phyloP scores from a whole-genome alignment of 257 asterid species.

The Pogostemon cablin region DNA sequence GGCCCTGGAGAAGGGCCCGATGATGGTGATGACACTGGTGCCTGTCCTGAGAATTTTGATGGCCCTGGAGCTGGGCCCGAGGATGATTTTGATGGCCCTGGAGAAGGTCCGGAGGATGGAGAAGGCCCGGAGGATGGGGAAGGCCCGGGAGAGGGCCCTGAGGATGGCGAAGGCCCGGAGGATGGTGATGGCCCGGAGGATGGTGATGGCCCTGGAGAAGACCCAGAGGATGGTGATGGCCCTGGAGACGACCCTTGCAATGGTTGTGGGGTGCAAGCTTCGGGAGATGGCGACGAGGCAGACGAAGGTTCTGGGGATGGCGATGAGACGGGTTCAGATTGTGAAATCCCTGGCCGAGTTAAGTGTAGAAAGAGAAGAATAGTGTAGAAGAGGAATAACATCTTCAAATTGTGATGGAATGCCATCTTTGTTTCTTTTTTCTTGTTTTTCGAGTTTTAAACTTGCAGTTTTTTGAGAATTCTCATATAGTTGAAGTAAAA shows the following conservation, averaged over 20 bases:
- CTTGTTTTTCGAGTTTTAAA: background rate
- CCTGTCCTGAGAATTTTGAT: background rate
- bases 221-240: background rate
- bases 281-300: background rate
- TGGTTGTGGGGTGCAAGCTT: background rate
- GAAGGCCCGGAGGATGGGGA: background rate
- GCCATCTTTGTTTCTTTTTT: conserved; percentile 31
- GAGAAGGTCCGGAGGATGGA: background rate
- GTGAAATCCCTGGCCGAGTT: conserved; percentile 22
- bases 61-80: background rate
- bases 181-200: background rate
- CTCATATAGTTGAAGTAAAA: background rate
- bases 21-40: background rate
- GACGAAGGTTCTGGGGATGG: conserved; percentile 3
- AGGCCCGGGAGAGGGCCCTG: background rate
- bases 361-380: conserved; percentile 29
- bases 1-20: background rate
- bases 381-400: conserved; percentile 31
- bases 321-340: conserved; percentile 12
- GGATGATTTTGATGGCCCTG: background rate
- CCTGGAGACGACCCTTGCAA: background rate
- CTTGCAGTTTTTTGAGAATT: background rate
- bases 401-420: conserved; percentile 23
- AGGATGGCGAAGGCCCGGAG: background rate
- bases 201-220: background rate